Evolutionary conservation across 768 basidiomycete species (phyloP).

Genomic region (Russula sp.): DNA sequence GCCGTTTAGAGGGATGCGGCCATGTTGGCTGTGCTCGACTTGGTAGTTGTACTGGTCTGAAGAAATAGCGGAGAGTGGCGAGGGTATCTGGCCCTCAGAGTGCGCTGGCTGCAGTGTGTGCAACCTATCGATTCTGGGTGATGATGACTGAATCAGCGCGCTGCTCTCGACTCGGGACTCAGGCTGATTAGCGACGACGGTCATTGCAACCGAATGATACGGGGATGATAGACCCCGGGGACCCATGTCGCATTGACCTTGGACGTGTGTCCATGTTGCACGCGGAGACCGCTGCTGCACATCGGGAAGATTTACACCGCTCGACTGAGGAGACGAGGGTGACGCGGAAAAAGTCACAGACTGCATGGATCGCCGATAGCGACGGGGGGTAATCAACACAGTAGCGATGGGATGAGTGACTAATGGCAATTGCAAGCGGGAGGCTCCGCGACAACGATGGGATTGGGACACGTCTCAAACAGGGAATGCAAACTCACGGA

Average conservation of each 20-base stretch:
- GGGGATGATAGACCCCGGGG: slow-evolving; percentile 4
- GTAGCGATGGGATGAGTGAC: slow-evolving; percentile 7
- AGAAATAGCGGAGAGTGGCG: slow-evolving; percentile 46
- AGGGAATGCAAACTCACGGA: slow-evolving; percentile 23
- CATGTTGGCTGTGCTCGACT: slow-evolving; percentile 37
- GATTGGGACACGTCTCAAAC: slow-evolving; percentile 20
- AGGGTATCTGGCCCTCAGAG: slow-evolving; percentile 26
- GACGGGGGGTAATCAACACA: neutral
- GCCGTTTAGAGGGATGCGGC: slow-evolving; percentile 42
- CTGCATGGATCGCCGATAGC: slow-evolving; percentile 17
- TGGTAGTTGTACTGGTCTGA: slow-evolving; percentile 30
- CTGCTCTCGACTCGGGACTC: slow-evolving; percentile 29
- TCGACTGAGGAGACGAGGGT: slow-evolving; percentile 18
- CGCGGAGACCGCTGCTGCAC: slow-evolving; percentile 20
- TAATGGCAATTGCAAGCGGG: slow-evolving; percentile 17
- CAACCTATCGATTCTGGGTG: slow-evolving; percentile 48
- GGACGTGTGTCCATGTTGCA: slow-evolving; percentile 22
- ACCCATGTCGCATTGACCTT: slow-evolving; percentile 22
- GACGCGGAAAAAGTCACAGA: slow-evolving; percentile 10
- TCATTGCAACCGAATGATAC: slow-evolving; percentile 1
- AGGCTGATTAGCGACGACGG: slow-evolving; percentile 9
- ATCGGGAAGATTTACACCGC: slow-evolving; percentile 9
- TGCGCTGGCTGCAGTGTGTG: slow-evolving; percentile 41
- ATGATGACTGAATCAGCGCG: slow-evolving; percentile 39
- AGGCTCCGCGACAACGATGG: slow-evolving; percentile 18